Percentiles rank a stretch among this genome's conserved stretches.
These are phyloP conservation scores for Syzygium grande DNA, from an alignment of 345 rosid species.

Conservation along the genomic window DNA sequence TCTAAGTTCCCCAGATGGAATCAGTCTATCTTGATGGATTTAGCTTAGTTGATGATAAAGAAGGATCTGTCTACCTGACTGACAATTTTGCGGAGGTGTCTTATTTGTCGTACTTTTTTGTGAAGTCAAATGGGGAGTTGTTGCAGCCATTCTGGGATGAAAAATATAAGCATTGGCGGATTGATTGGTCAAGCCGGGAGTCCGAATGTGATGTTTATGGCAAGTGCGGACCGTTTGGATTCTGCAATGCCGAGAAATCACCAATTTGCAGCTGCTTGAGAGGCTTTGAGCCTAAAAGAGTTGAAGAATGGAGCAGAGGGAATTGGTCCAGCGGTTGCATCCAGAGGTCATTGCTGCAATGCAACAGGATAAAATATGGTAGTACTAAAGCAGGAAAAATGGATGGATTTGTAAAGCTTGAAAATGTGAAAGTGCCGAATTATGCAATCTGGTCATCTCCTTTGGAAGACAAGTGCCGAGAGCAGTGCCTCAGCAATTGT, in stretches of 20 bases:
- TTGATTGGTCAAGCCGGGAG: not conserved
- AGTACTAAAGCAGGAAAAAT: not conserved
- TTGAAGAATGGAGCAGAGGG: slow-evolving; percentile 15
- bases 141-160: not conserved
- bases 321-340: slow-evolving; percentile 22
- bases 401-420: slow-evolving; percentile 10
- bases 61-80: slow-evolving; percentile 10
- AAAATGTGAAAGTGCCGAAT: slow-evolving; percentile 5
- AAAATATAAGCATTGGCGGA: not conserved
- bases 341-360: slow-evolving; percentile 5
- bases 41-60: not conserved
- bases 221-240: slow-evolving; percentile 15
- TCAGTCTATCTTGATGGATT: slow-evolving; percentile 12
- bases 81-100: not conserved
- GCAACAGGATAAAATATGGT: not conserved
- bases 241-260: not conserved
- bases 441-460: not conserved
- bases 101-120: not conserved
- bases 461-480: slow-evolving; percentile 2
- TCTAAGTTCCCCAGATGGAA: not conserved
- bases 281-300: slow-evolving; percentile 2
- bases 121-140: slow-evolving; percentile 1
- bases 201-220: slow-evolving; percentile 13
- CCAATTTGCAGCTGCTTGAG: slow-evolving; percentile 18
- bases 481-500: slow-evolving; percentile 18